phyloP scores from a whole-genome alignment of 75 land plant species.

The Pseudotsuga menziesii region DNA sequence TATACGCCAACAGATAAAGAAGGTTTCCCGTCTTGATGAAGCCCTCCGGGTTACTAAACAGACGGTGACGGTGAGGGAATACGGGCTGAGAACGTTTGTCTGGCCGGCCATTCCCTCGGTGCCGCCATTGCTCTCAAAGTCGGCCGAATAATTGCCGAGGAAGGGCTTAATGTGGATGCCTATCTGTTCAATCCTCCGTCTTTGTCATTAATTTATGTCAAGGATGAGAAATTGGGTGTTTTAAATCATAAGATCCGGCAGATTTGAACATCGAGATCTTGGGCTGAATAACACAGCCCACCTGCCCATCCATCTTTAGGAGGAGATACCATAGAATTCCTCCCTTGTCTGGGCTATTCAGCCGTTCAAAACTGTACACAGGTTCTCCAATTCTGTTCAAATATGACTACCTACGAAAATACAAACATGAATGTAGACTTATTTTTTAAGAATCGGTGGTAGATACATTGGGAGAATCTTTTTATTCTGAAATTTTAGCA shows the following conservation, averaged over 20 bases:
- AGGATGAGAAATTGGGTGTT: neutral
- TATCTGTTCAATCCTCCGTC: slow-evolving; percentile 81
- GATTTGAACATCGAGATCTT: no score
- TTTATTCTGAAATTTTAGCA: no score
- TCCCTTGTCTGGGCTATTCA: no score
- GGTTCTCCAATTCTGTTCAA: no score
- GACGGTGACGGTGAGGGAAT: slow-evolving; percentile 16
- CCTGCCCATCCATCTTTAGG: no score
- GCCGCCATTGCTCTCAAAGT: slow-evolving; percentile 74
- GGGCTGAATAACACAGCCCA: no score
- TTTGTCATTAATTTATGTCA: slow-evolving; percentile 9
- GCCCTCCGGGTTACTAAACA: slow-evolving; percentile 41
- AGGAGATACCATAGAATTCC: no score
- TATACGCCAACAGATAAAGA: slow-evolving; percentile 51
- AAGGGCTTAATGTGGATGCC: slow-evolving; percentile 50
- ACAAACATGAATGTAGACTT: no score
- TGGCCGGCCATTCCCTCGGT: slow-evolving; percentile 70
- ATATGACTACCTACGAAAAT: no score
- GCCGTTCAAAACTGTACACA: no score
- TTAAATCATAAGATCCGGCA: slow-evolving; percentile 26
- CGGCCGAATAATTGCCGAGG: slow-evolving; percentile 51
- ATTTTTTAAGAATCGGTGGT: no score
- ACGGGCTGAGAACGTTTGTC: slow-evolving; percentile 46
- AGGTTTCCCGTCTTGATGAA: slow-evolving; percentile 48
- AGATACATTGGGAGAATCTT: no score